Evolutionary conservation across 1,284 basidiomycete species (phyloP), one percentile per base, ranked within the genome.

Genomic region (Ceraceosorus bombacis): DNA sequence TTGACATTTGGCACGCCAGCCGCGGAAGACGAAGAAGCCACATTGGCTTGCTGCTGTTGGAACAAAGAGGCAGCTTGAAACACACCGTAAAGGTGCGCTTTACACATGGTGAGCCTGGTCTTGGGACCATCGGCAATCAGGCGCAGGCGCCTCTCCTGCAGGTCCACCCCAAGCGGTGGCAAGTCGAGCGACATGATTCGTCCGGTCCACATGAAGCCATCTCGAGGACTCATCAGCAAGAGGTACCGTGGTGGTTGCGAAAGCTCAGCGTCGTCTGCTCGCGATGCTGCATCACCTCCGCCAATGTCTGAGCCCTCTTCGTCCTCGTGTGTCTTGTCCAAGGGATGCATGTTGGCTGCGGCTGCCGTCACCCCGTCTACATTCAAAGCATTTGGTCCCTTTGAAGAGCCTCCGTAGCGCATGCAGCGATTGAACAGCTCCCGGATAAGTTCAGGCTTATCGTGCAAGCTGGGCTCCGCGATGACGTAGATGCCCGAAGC

Each of bases 401-500:
- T 60, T 7, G 43, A 46, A 15, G 61, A 53, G 5, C 66, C 69
- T 37, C 67, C 69, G 17, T 71, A 67, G 57, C 69, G 73, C 52
- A 78, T 86, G 78, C 93, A 97, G 12, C 91, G 87, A 63, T 85
- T 83, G 36, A 99, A 82, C 17, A 98, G 85, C 54, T 88, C 85
- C 27, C 85, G 85, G 66, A 97, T 88, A 51, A 85, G 80, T 12
- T 88, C 86, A 0, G 89, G 87, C n/a, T 86, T 85, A 57, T 92
- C 86, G 70, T 85, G 86, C 37, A 98, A 82, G n/a, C 84, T 84
- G 2, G 82, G 85, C 41, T 91, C 87, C 8, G 90, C 95, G 58
- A 98, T 82, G 65, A 98, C 85, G 77, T 98, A 98, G n/a, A 88
- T 86, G 9, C 92, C 92, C 37, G 94, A 87, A 70, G 89, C 86